Percentiles rank a stretch among this genome's conserved stretches.
Conservation (phyloP, 2,329 filamentous ascomycete genomes). For the Cercospora sp. region DNA sequence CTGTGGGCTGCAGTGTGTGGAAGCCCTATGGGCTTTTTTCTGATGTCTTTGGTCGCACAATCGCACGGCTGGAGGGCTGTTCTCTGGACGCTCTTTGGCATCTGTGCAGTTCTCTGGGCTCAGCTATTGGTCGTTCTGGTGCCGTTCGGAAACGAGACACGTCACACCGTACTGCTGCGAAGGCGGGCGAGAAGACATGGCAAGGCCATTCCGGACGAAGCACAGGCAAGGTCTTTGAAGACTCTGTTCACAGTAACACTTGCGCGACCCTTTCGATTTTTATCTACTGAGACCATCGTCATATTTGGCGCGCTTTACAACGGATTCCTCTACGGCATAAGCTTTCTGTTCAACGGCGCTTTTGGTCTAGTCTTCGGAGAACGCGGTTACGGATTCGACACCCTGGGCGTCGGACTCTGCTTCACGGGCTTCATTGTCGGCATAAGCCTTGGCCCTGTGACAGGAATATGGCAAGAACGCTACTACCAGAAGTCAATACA, state of each 20-base stretch:
- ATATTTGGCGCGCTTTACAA: conserved; percentile 53
- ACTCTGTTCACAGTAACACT: conserved; percentile 48
- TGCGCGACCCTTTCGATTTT: conserved; percentile 51
- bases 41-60: conserved; percentile 51
- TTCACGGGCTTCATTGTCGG: conserved; percentile 44
- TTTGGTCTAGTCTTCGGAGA: conserved; percentile 53
- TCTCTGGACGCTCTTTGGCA: conserved; percentile 50
- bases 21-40: conserved; percentile 49
- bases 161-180: conserved; percentile 49
- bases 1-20: conserved; percentile 52
- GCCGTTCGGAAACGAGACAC: conserved; percentile 45
- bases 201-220: conserved; percentile 42
- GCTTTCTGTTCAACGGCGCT: conserved; percentile 53
- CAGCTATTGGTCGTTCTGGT: conserved; percentile 44
- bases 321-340: conserved; percentile 52
- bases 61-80: conserved; percentile 47
- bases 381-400: conserved; percentile 41
- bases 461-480: conserved; percentile 49
- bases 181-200: conserved; percentile 29
- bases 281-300: conserved; percentile 51
- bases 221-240: conserved; percentile 43
- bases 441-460: conserved; percentile 47
- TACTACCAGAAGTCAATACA: conserved; percentile 45
- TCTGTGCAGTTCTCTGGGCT: conserved; percentile 49
- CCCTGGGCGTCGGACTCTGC: conserved; percentile 24